Evolutionary conservation across 345 rosid species (phyloP), one percentile per base, ranked within the genome.

Genomic region (Brassica rapa): DNA sequence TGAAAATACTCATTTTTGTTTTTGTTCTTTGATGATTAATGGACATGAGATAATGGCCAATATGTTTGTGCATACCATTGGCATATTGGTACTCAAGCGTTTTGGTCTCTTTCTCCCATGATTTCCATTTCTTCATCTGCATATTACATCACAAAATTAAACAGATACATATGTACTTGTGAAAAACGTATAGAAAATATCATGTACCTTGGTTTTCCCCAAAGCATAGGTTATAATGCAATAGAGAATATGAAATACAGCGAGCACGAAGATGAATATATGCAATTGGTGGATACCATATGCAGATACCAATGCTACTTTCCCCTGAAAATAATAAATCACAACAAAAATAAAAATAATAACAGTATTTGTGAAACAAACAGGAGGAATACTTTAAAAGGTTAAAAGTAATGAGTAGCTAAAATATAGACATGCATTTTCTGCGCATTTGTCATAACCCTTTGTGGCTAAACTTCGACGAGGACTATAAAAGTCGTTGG

Each of bases 111-210:
- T 61, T 67, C 78, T 94, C 98, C 98, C 98, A 94, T 5, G 75
- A 71, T 82, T 84, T 88, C 98, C 98, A 94, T 85, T 73, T 94
- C 77, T 87, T 90, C 95, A 90, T 94, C 98, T 94, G 84, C 72
- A 81, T 67, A 63, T 46, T 12, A 64, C 25, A 35, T 64, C 5
- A 12, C 35, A 71, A 15, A 41, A 9, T 25, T 11, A 12, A 41
- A 43, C 21, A 65, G 46, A 39, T 39, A 39, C 10, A 39, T 62
- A 29, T 29, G 14, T 14, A 74, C 29, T 57, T 63, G 67, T 32
- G 24, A 15, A 59, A 63, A 37, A 56, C 27, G 4, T 67, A 65
- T n/a, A 65, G 62, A 71, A 30, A 70, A 39, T 16, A 60, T 27
- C 21, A n/a, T 33, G 27, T 4, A 92, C 97, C 93, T 92, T 90